phyloP scores from a whole-genome alignment of 2,329 filamentous ascomycete species.

The Stylonectria norvegica region DNA sequence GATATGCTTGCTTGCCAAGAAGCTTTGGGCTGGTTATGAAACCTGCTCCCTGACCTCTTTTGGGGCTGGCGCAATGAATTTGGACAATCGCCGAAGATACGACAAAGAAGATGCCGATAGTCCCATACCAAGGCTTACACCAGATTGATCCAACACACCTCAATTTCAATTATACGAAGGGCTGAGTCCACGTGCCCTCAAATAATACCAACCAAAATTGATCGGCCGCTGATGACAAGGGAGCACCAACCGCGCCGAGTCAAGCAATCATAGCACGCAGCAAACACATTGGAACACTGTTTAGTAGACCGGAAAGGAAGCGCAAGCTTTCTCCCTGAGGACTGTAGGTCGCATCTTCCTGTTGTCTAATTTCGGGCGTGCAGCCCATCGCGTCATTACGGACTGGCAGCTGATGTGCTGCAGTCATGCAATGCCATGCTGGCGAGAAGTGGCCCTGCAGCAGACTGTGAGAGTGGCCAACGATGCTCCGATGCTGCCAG shows the following conservation, averaged over 20 bases:
- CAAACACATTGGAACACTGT: too few species aligned
- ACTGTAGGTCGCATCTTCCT: slow-evolving; percentile 19
- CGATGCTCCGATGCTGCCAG: slow-evolving; percentile 9
- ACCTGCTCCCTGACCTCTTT: slow-evolving; percentile 14
- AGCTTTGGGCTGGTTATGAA: slow-evolving; percentile 2
- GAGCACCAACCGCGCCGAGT: slow-evolving; percentile 17
- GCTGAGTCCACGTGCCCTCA: slow-evolving; percentile 23
- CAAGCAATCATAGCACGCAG: slow-evolving; percentile 5
- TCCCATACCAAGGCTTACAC: slow-evolving; percentile 30
- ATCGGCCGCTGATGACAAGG: slow-evolving; percentile 20
- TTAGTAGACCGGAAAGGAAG: slow-evolving; percentile 11
- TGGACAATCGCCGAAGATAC: slow-evolving; percentile 14
- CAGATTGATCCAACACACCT: slow-evolving; percentile 23
- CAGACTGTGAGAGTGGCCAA: slow-evolving; percentile 21
- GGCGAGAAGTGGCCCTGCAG: slow-evolving; percentile 22
- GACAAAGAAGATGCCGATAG: slow-evolving; percentile 24
- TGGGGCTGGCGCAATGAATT: slow-evolving; percentile 17
- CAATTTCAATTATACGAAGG: slow-evolving; percentile 26
- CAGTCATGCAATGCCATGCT: slow-evolving; percentile 26
- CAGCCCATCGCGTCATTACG: slow-evolving; percentile 27
- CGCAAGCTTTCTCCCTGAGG: slow-evolving; percentile 11
- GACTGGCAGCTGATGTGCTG: slow-evolving; percentile 27
- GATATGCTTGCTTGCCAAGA: slow-evolving; percentile 10
- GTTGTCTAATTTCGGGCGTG: slow-evolving; percentile 23
- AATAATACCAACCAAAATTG: slow-evolving; percentile 16